Percentiles rank a stretch among this genome's conserved stretches.
These are phyloP conservation scores for Zizania palustris DNA, from an alignment of 202 grass and related monocot genomes.

Conservation along the genomic window DNA sequence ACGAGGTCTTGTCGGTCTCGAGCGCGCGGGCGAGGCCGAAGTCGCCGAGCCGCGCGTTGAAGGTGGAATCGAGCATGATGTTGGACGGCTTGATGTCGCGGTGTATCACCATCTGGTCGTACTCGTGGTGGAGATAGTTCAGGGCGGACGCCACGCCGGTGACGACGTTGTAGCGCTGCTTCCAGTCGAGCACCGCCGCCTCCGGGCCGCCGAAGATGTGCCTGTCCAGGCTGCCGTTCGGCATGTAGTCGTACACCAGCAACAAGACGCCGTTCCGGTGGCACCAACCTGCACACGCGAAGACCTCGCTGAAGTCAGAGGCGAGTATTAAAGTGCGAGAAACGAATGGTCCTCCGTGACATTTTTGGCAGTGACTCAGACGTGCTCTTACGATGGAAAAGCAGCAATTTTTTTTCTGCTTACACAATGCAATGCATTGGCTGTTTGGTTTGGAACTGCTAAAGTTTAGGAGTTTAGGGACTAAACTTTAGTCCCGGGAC, in stretches of 20 bases:
- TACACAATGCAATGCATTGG: too few species aligned
- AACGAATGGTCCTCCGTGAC: too few species aligned
- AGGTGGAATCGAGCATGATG: constrained; percentile 73
- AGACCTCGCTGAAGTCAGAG: too few species aligned
- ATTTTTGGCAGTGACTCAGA: too few species aligned
- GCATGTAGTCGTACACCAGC: constrained; percentile 94
- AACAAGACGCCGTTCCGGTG: constrained; percentile 64
- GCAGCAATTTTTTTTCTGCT: too few species aligned
- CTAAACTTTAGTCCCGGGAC: too few species aligned
- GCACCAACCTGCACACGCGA: constrained; percentile 90
- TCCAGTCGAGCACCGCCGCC: constrained; percentile 54
- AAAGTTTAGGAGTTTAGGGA: too few species aligned
- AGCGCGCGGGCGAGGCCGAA: constrained; percentile 89
- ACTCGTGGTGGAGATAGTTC: constrained; percentile 91
- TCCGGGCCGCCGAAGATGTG: constrained; percentile 60
- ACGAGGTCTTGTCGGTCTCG: constrained; percentile 79
- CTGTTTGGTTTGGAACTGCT: too few species aligned
- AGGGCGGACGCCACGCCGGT: constrained; percentile 65
- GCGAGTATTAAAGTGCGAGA: too few species aligned
- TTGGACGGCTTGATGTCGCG: constrained; percentile 92
- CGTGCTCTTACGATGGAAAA: too few species aligned
- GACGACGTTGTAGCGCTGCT: constrained; percentile 61
- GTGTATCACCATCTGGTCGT: constrained; percentile 84
- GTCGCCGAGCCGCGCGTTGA: constrained; percentile 86
- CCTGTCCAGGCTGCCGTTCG: constrained; percentile 80